Conservation (phyloP, 176 grass and related monocot species). For the Sorghum bicolor region DNA sequence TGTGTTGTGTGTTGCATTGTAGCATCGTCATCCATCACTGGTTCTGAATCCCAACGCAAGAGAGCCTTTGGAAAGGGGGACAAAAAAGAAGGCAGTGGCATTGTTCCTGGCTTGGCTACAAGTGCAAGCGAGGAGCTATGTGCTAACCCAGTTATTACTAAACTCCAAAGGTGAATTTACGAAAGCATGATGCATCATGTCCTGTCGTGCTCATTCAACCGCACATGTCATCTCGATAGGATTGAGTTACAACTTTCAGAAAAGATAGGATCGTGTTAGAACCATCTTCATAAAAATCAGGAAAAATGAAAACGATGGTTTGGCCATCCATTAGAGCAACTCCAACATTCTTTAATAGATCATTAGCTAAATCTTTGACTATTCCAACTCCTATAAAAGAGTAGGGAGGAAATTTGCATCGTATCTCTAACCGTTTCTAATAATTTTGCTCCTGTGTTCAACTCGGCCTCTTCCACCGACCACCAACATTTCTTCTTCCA, state of each 20-base stretch:
- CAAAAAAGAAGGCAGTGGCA: not conserved
- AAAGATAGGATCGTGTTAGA: not conserved
- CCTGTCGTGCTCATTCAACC: constrained; percentile 18
- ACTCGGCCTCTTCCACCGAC: too few species aligned
- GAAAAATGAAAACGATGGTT: not conserved
- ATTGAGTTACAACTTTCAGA: not conserved
- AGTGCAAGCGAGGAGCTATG: not conserved
- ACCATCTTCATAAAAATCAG: not conserved
- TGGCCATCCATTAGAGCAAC: not conserved
- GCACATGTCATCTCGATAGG: constrained; percentile 1
- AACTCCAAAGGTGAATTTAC: constrained; percentile 27
- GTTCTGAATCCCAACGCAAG: not conserved
- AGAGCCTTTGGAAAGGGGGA: not conserved
- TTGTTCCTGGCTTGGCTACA: constrained; percentile 19
- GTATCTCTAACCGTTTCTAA: not conserved
- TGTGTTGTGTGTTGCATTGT: not conserved
- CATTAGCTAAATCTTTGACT: not conserved
- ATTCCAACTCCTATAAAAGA: not conserved
- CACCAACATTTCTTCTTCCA: too few species aligned
- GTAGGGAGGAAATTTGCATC: not conserved
- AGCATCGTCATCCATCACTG: constrained; percentile 30
- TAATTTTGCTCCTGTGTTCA: too few species aligned
- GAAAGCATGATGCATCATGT: constrained; percentile 23
- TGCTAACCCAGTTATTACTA: not conserved
- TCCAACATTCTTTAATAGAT: not conserved